Evolutionary conservation across 208 protist genomes (phyloP).

Genomic region (Crithidia thermophila): DNA sequence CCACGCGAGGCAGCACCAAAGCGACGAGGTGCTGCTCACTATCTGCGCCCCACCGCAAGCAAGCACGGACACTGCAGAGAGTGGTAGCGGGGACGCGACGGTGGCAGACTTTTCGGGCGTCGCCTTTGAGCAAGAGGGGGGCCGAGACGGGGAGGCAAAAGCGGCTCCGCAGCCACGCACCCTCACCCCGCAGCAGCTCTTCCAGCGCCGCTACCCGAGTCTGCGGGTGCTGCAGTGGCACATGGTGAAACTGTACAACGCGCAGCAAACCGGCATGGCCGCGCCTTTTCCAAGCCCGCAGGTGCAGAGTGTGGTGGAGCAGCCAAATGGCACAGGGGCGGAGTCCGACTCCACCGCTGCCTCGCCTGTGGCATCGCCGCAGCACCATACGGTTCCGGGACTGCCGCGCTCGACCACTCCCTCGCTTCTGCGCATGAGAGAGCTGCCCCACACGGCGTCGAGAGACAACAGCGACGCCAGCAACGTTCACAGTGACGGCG

Average conservation of each 20-base stretch:
- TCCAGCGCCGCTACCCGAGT: conserved; percentile 28
- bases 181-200: conserved; percentile 16
- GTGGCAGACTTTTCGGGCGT: neutral
- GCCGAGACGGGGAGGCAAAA: neutral
- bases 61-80: neutral
- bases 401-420: too few species aligned
- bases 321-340: neutral
- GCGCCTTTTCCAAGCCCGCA: conserved; percentile 27
- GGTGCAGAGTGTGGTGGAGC: conserved; percentile 5
- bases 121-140: conserved; percentile 7
- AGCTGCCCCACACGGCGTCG: too few species aligned
- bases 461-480: neutral
- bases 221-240: conserved; percentile 35
- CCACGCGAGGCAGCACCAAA: conserved; percentile 22
- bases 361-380: neutral
- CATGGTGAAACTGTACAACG: conserved; percentile 28
- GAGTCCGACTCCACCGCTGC: neutral
- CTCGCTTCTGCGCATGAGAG: too few species aligned
- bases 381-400: too few species aligned
- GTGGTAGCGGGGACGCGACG: too few species aligned
- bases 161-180: neutral
- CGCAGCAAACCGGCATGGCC: conserved; percentile 18
- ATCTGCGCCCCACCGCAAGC: neutral
- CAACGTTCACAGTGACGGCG: neutral
- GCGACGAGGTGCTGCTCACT: conserved; percentile 1